phyloP scores from a whole-genome alignment of 768 basidiomycete species.

The Sarcomyxa edulis region DNA sequence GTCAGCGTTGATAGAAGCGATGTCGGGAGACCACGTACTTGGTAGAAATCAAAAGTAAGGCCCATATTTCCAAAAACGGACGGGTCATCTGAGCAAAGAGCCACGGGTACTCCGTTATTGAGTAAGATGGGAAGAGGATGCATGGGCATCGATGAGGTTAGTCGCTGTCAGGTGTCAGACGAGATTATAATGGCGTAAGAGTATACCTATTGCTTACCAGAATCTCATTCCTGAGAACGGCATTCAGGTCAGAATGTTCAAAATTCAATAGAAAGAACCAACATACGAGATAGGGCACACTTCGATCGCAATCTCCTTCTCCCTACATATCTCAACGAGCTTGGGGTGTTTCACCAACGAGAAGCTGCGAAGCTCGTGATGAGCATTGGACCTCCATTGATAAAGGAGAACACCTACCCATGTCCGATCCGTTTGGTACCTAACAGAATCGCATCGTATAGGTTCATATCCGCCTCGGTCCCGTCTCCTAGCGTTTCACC shows the following conservation, averaged over 20 bases:
- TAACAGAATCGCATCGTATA: slow-evolving; percentile 75
- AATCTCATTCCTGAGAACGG: slow-evolving; percentile 56
- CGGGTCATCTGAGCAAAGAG: slow-evolving; percentile 72
- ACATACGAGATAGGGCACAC: slow-evolving; percentile 80
- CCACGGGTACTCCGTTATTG: slow-evolving; percentile 69
- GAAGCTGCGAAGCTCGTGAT: slow-evolving; percentile 35
- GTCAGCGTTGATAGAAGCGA: background rate
- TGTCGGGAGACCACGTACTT: slow-evolving; percentile 33
- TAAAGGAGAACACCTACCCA: slow-evolving; percentile 38
- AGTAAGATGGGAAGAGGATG: slow-evolving; percentile 70
- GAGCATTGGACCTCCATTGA: background rate
- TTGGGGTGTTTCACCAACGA: slow-evolving; percentile 76
- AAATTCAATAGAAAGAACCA: background rate
- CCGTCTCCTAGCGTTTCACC: slow-evolving; percentile 82
- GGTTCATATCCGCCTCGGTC: slow-evolving; percentile 59
- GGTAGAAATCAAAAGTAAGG: slow-evolving; percentile 73
- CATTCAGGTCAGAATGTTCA: too few species aligned
- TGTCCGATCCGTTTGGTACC: slow-evolving; percentile 81
- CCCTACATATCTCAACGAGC: slow-evolving; percentile 61
- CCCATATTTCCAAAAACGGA: slow-evolving; percentile 76
- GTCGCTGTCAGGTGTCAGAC: slow-evolving; percentile 35
- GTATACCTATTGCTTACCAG: slow-evolving; percentile 35
- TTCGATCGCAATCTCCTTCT: slow-evolving; percentile 62
- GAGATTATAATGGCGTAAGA: background rate
- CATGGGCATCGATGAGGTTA: slow-evolving; percentile 76